Evolutionary conservation across 208 protist species (phyloP).

Genomic region (Herpetomonas muscarum): DNA sequence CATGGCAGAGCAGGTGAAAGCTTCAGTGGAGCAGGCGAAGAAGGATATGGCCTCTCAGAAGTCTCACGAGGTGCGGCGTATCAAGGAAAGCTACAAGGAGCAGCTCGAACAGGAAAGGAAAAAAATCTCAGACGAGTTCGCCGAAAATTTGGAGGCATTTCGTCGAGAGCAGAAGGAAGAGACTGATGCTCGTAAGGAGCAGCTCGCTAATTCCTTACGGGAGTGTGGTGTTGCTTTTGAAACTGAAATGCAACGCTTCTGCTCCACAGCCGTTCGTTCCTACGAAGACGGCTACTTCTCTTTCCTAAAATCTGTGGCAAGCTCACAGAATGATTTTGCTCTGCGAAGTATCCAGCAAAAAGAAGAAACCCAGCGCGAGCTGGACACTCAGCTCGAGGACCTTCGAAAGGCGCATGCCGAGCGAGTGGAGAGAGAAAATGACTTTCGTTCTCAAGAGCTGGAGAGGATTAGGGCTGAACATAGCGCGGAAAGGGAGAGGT

Average conservation of each 20-base stretch:
- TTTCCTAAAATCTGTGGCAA: slow-evolving; percentile 18
- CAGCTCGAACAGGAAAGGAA: slow-evolving; percentile 33
- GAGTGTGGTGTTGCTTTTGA: slow-evolving; percentile 14
- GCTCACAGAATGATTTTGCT: slow-evolving; percentile 23
- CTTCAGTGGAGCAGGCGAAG: neutral
- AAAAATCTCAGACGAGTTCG: slow-evolving; percentile 30
- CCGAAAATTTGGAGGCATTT: slow-evolving; percentile 31
- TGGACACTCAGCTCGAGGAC: slow-evolving; percentile 14
- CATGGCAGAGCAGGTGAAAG: slow-evolving; percentile 3
- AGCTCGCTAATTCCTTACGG: slow-evolving; percentile 21
- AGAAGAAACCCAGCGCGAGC: slow-evolving; percentile 17
- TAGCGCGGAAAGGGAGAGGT: slow-evolving; percentile 9
- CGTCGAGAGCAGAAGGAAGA: slow-evolving; percentile 28
- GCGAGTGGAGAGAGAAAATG: slow-evolving; percentile 20
- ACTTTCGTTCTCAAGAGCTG: slow-evolving; percentile 9
- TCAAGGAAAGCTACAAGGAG: slow-evolving; percentile 21
- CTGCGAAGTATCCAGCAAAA: slow-evolving; percentile 15
- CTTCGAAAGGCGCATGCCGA: slow-evolving; percentile 12
- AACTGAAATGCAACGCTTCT: slow-evolving; percentile 18
- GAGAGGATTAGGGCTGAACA: slow-evolving; percentile 11
- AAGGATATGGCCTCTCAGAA: slow-evolving; percentile 1
- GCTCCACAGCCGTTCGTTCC: slow-evolving; percentile 13
- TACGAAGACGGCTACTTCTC: slow-evolving; percentile 22
- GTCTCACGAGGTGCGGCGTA: neutral
- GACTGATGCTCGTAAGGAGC: slow-evolving; percentile 30